Base-by-base conservation (phyloP, 2,329 filamentous ascomycete species). In the Botrytis medusae region DNA sequence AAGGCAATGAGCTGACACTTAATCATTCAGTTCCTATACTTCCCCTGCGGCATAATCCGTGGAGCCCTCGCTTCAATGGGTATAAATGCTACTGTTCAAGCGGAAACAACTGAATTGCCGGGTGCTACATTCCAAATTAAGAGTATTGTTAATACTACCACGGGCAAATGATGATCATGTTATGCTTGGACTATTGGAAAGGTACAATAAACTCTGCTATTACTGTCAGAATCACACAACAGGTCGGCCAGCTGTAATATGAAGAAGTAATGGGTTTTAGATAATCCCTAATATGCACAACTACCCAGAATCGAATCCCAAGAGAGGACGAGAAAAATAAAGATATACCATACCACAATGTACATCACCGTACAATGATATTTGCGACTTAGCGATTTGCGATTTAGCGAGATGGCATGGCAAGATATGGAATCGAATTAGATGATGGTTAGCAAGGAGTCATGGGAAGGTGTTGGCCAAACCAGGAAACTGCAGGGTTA, bases 71-170 rank as follows among this genome's bases (percentile, higher is more conserved):
- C 94, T n/a, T 94, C 92, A 69, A 86, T 99, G 85, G 96, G 95
- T 9, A 94, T 98, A 78, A 91, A 91, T 78, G 95, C 95, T 16
- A 97, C 92, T 1, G 95, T 99, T 1, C 93, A 97, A 78, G 96
- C 94, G 7, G 96, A 98, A 84, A 93, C 92, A 72, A 92, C 87
- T 72, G 95, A 97, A 81, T 86, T 99, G 72, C 96, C 96, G 0
- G 89, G 89, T 9, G 96, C 95, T 51, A 93, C 95, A 0, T 99
- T 99, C 82, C 96, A 99, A 84, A 98, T 99, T 82, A 97, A 97
- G 85, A 96, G 93, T 57, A 85, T 92, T 69, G 87, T 90, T 40
- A 83, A 65, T 54, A 62, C 37, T n/a, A 72, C 48, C 12, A 48
- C 48, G 5, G 63, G 62, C 12, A 72, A 72, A 72, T 69, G 29